phyloP scores from a whole-genome alignment of 2,329 filamentous ascomycete species.

The Calonectria naviculata region DNA sequence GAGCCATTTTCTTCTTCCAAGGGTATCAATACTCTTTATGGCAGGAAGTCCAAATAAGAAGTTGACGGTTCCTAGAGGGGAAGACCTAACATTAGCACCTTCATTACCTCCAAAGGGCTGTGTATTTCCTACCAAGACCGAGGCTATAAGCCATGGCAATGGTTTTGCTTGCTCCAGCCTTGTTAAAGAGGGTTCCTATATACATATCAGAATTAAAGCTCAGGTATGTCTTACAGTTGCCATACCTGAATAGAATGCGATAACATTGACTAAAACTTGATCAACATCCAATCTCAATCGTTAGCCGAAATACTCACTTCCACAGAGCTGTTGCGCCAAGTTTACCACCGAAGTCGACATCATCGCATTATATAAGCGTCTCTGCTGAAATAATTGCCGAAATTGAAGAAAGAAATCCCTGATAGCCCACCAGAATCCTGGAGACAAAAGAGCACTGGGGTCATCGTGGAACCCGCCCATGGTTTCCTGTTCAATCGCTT shows the following conservation, averaged over 20 bases:
- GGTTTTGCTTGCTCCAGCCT: constrained; percentile 31
- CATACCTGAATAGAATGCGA: constrained; percentile 24
- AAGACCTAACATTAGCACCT: background rate
- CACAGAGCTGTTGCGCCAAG: constrained; percentile 47
- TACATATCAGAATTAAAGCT: background rate
- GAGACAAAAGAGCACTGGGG: constrained; percentile 31
- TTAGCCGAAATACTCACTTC: constrained; percentile 29
- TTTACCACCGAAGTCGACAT: constrained; percentile 46
- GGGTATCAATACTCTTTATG: constrained; percentile 45
- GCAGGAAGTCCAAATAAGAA: constrained; percentile 54
- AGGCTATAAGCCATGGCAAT: constrained; percentile 43
- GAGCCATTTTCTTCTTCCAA: constrained; percentile 56
- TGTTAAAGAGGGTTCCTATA: constrained; percentile 38
- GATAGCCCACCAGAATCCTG: constrained; percentile 42
- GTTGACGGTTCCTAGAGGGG: constrained; percentile 48
- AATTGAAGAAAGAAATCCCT: constrained; percentile 43
- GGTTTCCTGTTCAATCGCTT: constrained; percentile 44
- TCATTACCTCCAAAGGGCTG: background rate
- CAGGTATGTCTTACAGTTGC: constrained; percentile 24
- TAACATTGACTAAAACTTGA: background rate
- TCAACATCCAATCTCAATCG: background rate
- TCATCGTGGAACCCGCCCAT: constrained; percentile 38
- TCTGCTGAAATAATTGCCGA: constrained; percentile 40
- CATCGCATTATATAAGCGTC: constrained; percentile 45
- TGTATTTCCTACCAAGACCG: background rate